Conservation (phyloP, 164 flowering plant species). For the Sedum album region DNA sequence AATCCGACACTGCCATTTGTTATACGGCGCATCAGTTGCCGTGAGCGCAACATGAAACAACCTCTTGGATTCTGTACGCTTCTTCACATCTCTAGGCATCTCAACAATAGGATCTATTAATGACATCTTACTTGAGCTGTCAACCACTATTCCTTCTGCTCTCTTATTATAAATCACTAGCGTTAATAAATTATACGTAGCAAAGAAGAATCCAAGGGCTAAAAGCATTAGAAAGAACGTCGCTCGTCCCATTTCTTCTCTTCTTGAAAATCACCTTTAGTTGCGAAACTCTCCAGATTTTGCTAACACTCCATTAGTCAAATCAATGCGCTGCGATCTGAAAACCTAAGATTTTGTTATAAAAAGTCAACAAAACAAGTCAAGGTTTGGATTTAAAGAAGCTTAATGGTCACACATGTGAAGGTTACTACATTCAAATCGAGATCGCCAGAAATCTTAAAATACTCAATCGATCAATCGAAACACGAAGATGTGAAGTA, state of each 20-base stretch:
- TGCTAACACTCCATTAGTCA: neutral
- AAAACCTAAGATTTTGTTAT: no score
- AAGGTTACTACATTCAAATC: no score
- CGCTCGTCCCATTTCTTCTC: slow-evolving; percentile 37
- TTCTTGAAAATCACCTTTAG: slow-evolving; percentile 8
- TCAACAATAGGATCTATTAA: slow-evolving; percentile 43
- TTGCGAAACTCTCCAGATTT: neutral
- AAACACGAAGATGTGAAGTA: no score
- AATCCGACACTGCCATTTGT: slow-evolving; percentile 91
- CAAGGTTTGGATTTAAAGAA: no score
- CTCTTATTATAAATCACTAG: slow-evolving; percentile 36
- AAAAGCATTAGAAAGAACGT: slow-evolving; percentile 40
- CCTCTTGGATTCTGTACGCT: slow-evolving; percentile 15
- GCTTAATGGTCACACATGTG: no score
- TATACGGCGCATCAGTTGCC: slow-evolving; percentile 86
- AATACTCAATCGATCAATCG: no score
- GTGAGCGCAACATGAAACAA: slow-evolving; percentile 80
- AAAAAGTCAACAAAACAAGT: no score
- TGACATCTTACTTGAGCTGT: slow-evolving; percentile 5
- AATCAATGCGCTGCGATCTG: neutral
- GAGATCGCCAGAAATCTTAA: no score
- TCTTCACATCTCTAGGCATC: slow-evolving; percentile 35
- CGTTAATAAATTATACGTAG: slow-evolving; percentile 52
- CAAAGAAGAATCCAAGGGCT: slow-evolving; percentile 47
- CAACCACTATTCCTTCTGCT: neutral